phyloP scores from a whole-genome alignment of 1,284 basidiomycete genomes.

The Microbotryum intermedium region DNA sequence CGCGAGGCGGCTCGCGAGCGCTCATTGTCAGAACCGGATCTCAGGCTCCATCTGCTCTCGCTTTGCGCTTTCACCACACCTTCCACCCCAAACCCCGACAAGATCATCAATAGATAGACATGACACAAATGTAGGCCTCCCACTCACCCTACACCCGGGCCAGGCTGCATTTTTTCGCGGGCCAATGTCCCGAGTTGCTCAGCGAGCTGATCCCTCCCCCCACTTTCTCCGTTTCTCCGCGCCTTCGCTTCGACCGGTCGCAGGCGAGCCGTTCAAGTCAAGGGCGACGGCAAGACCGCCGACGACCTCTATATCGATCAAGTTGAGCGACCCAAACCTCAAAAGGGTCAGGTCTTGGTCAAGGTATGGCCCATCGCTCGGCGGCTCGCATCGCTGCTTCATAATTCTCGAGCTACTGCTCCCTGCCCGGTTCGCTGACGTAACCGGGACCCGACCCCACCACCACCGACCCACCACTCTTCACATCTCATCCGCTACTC shows the following conservation, averaged over 20 bases:
- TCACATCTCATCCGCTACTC: no score
- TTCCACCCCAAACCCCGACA: neutral
- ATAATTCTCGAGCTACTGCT: no score
- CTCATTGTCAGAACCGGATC: no score
- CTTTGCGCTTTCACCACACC: neutral
- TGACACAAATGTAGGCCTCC: slow-evolving; percentile 6
- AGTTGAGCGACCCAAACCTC: slow-evolving; percentile 18
- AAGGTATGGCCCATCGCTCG: slow-evolving; percentile 8
- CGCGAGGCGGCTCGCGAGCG: no score
- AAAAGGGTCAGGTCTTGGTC: slow-evolving; percentile 27
- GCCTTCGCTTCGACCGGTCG: neutral
- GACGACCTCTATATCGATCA: slow-evolving; percentile 27
- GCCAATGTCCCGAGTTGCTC: neutral
- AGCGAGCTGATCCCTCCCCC: neutral
- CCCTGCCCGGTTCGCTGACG: no score
- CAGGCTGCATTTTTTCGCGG: no score
- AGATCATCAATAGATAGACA: neutral
- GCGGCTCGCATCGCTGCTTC: neutral
- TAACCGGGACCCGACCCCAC: no score
- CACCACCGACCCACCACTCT: no score
- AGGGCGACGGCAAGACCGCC: slow-evolving; percentile 15
- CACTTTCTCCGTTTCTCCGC: neutral
- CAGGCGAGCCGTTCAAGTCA: slow-evolving; percentile 25
- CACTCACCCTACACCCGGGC: neutral
- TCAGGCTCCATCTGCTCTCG: neutral